Evolutionary conservation across 225 moss, liverwort and hornwort species (phyloP), one percentile per base, ranked within the genome.

Genomic region (Polytrichum formosum): DNA sequence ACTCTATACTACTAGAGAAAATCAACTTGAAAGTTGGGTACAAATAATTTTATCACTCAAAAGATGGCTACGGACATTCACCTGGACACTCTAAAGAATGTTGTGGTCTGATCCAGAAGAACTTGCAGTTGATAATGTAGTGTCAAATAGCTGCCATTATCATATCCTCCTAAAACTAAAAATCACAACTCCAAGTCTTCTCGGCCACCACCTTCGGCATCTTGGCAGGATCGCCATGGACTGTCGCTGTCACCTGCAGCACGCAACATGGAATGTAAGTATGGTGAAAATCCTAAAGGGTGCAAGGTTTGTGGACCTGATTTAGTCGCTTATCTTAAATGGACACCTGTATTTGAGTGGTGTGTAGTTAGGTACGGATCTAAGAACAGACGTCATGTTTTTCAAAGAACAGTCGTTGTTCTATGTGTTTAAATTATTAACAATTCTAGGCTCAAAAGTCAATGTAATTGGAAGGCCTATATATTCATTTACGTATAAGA

Each of bases 151-250:
- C 68, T 67, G 69, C 66, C 5, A 23, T 28, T 65, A 28, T 67
- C 27, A 55, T 33, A 31, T 68, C 33, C 69, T 76, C 74, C 64
- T 62, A 63, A 54, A 53, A 68, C 73, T 81, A 94, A 77, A 83
- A 80, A 67, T 92, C 89, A 54, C 81, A 56, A 75, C 85, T 86
- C 97, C 97, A 98, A 21, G 94, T 90, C 84, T 98, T 98, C 84
- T 98, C 97, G 65, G 92, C 89, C 30, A 88, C 70, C 63, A 98
- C 77, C 88, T 87, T 98, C 13, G 91, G 85, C 63, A 80, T 18
- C 75, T 88, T 92, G 53, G 83, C 79, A 26, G 81, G 83, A 74
- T 91, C 86, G 16, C 76, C 77, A 25, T 89, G 82, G 53, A 94
- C 63, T 21, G 94, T 86, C 29, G 85, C 85, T 54, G 58, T 78